Conservation (phyloP, 495 filamentous ascomycete species). For the Hyaloscypha hepaticicola region DNA sequence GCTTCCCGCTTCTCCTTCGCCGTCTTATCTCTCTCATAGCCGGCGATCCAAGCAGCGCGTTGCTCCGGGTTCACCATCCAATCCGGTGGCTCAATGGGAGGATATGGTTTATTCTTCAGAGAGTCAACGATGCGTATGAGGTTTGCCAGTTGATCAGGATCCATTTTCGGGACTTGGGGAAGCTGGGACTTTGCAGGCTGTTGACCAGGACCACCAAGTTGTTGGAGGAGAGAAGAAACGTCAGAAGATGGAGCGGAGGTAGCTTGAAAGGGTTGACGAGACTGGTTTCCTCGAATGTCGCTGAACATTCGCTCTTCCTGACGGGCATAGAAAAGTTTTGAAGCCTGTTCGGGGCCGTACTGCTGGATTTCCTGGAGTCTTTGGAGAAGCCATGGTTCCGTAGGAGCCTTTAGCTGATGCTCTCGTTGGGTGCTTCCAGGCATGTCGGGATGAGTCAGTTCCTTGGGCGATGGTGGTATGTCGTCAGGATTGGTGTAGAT, state of each 20-base stretch:
- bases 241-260: not conserved
- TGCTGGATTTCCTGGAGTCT: conserved; percentile 23
- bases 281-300: not conserved
- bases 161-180: conserved; percentile 1
- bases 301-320: conserved; percentile 2
- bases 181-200: conserved; percentile 5
- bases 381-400: conserved; percentile 27
- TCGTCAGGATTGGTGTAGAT: conserved; percentile 72
- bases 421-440: conserved; percentile 7
- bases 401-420: conserved; percentile 13
- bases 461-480: conserved; percentile 74
- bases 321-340: conserved; percentile 14
- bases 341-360: conserved; percentile 26
- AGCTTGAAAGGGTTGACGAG: not conserved
- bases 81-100: conserved; percentile 35
- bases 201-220: conserved; percentile 17
- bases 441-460: conserved; percentile 50
- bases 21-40: conserved; percentile 34
- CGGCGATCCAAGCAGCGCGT: conserved; percentile 34
- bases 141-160: conserved; percentile 10
- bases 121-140: conserved; percentile 23
- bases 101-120: conserved; percentile 35
- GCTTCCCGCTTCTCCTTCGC: conserved; percentile 24
- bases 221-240: conserved; percentile 19
- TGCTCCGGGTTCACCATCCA: conserved; percentile 32